Conservation (phyloP, 345 rosid species). For the Gossypium sturtianum region DNA sequence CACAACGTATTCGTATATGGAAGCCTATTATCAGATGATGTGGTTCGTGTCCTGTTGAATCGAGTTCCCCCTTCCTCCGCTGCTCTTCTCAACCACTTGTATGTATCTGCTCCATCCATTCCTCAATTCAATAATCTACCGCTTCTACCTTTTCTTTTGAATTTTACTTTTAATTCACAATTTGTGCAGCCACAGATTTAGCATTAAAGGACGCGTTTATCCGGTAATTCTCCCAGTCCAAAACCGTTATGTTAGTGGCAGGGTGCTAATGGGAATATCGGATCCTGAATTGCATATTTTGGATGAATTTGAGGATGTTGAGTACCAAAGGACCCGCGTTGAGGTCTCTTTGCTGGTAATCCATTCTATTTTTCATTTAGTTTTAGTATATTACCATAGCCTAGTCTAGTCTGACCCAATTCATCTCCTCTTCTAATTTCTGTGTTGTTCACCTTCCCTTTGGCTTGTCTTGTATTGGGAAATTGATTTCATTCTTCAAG, state of each 20-base stretch:
- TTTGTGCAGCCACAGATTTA: slow-evolving; percentile 66
- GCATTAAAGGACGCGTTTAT: slow-evolving; percentile 73
- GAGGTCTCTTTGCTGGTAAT: slow-evolving; percentile 47
- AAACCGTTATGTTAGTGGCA: slow-evolving; percentile 43
- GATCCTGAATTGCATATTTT: slow-evolving; percentile 51
- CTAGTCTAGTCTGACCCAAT: too few species aligned
- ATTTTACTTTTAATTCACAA: neutral
- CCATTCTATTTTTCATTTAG: neutral
- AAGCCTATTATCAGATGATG: slow-evolving; percentile 67
- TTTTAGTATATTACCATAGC: too few species aligned
- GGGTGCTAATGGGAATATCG: slow-evolving; percentile 59
- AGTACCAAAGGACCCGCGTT: slow-evolving; percentile 56
- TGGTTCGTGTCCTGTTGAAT: slow-evolving; percentile 57
- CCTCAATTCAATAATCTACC: neutral
- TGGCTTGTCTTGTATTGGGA: neutral
- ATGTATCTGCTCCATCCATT: neutral
- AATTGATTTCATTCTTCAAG: neutral
- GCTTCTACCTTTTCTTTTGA: neutral
- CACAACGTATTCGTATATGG: slow-evolving; percentile 82
- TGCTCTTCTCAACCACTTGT: slow-evolving; percentile 57
- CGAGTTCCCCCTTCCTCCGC: slow-evolving; percentile 54
- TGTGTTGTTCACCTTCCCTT: neutral
- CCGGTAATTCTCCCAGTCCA: slow-evolving; percentile 73
- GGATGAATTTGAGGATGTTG: slow-evolving; percentile 74
- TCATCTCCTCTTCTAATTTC: too few species aligned